phyloP scores from a whole-genome alignment of 345 rosid species.

The Trapa incisa region DNA sequence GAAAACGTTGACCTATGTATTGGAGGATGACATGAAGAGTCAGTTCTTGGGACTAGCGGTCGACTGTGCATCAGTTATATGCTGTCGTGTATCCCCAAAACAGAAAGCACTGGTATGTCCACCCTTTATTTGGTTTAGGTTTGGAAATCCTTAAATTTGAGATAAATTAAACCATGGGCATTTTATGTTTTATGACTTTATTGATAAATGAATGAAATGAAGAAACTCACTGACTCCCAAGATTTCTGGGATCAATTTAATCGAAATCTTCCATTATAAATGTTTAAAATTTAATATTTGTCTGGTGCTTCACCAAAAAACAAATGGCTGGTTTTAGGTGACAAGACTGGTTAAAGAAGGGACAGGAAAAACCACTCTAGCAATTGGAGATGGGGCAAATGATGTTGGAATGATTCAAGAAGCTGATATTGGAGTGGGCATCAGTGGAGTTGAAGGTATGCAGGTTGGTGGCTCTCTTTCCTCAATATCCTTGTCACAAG shows the following conservation, averaged over 20 bases:
- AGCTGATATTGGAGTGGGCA: conserved; percentile 99
- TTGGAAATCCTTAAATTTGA: background rate
- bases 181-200: background rate
- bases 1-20: conserved; percentile 66
- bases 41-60: conserved; percentile 82
- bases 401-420: conserved; percentile 99
- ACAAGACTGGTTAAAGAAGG: conserved; percentile 93
- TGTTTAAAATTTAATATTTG: background rate
- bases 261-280: background rate
- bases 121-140: background rate
- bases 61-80: conserved; percentile 89
- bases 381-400: conserved; percentile 98
- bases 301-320: too few species aligned
- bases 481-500: background rate
- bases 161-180: too few species aligned
- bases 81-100: conserved; percentile 99
- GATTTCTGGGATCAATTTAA: background rate
- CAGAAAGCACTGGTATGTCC: conserved; percentile 84
- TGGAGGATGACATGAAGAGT: conserved; percentile 77
- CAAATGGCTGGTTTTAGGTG: conserved; percentile 31
- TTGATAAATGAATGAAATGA: too few species aligned
- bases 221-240: background rate
- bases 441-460: conserved; percentile 99
- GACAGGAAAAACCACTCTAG: conserved; percentile 84
- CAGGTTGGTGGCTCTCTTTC: conserved; percentile 47